Evolutionary conservation across 768 basidiomycete genomes (phyloP).

Genomic region (Lanmaoa rubissima): DNA sequence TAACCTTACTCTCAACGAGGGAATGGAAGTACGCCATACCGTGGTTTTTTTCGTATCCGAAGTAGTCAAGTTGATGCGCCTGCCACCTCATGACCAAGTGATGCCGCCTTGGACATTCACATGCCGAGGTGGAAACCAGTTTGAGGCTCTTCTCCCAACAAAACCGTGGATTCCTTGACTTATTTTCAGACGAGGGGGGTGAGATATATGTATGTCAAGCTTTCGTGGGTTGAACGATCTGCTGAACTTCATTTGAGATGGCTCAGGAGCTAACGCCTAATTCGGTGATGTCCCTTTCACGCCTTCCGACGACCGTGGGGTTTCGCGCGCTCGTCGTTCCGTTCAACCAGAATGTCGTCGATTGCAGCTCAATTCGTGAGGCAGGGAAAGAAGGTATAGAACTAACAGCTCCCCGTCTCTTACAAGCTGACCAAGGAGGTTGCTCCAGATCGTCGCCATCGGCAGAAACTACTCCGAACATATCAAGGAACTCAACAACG

Average conservation of each 20-base stretch:
- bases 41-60: background rate
- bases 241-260: no score
- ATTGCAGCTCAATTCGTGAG: slow-evolving; percentile 41
- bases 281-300: background rate
- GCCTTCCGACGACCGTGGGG: background rate
- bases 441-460: slow-evolving; percentile 82
- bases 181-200: background rate
- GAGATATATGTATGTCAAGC: background rate
- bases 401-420: background rate
- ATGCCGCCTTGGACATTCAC: background rate
- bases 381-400: slow-evolving; percentile 46
- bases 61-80: background rate
- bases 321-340: background rate
- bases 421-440: background rate
- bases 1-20: background rate
- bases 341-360: slow-evolving; percentile 27
- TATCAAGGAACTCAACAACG: slow-evolving; percentile 87
- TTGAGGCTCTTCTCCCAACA: background rate
- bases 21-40: background rate
- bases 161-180: background rate
- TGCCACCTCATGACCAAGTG: background rate
- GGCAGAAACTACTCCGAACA: slow-evolving; percentile 94
- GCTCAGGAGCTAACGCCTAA: background rate
- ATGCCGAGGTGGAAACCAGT: background rate
- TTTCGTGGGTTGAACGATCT: background rate